Conservation (phyloP, 352 stramenopile species). For the Hyaloperonospora arabidopsidis region DNA sequence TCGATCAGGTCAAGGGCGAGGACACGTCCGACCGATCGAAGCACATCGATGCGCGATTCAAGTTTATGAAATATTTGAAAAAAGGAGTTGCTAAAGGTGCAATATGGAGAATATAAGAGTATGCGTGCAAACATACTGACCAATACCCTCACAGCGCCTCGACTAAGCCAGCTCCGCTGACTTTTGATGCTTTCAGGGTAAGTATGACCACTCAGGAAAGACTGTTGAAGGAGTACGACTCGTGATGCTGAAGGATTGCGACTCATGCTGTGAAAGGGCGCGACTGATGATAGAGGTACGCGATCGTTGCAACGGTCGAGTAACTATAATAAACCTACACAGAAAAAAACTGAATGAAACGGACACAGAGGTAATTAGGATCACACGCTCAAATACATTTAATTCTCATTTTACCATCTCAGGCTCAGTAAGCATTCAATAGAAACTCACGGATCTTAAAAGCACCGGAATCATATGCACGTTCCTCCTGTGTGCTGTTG, state of each 20-base stretch:
- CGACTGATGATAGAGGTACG: neutral
- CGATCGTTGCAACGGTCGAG: neutral
- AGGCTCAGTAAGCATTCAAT: neutral
- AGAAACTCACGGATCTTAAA: too few relatives aligned
- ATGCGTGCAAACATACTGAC: conserved; percentile 14
- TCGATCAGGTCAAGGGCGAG: conserved; percentile 12
- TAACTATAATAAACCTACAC: neutral
- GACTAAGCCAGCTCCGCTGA: conserved; percentile 2
- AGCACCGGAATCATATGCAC: too few relatives aligned
- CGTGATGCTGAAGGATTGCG: neutral
- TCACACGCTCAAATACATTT: neutral
- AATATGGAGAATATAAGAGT: conserved; percentile 9
- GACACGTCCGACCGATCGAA: conserved; percentile 3
- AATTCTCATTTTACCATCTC: neutral
- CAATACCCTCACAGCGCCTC: conserved; percentile 7
- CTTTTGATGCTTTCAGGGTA: conserved; percentile 2
- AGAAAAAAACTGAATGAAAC: neutral
- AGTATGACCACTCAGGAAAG: neutral
- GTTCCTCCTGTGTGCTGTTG: too few relatives aligned
- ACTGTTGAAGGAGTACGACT: conserved; percentile 12
- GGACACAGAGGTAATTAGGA: conserved; percentile 1
- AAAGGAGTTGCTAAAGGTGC: conserved; percentile 2
- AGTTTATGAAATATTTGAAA: conserved; percentile 11
- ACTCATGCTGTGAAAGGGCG: neutral
- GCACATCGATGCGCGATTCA: conserved; percentile 12